These are phyloP conservation scores for Beauveria bassiana DNA, from an alignment of 2,329 filamentous ascomycete species.

Conservation along the genomic window DNA sequence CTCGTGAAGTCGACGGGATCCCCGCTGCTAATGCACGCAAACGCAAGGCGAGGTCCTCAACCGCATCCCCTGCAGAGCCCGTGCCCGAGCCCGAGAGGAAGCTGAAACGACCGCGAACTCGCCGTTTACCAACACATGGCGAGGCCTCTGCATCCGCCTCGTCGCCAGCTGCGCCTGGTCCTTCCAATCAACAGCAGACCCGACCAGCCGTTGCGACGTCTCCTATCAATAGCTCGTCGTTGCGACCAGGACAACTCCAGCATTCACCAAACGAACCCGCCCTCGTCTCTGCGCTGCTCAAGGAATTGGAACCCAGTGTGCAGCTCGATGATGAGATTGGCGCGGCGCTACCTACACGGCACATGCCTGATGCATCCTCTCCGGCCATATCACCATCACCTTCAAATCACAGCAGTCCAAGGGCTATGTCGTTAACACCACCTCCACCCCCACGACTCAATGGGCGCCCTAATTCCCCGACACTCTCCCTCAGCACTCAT, in stretches of 20 bases:
- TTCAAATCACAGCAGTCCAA: constrained; percentile 59
- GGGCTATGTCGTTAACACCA: constrained; percentile 60
- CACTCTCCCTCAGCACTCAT: constrained; percentile 58
- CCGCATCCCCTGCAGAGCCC: constrained; percentile 61
- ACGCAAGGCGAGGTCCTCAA: constrained; percentile 63
- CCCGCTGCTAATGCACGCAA: constrained; percentile 54
- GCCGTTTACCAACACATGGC: constrained; percentile 47
- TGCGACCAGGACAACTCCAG: background rate
- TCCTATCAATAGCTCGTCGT: background rate
- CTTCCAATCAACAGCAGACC: constrained; percentile 10
- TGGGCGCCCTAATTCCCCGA: constrained; percentile 55
- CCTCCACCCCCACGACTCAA: constrained; percentile 51
- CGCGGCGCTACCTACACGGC: constrained; percentile 21
- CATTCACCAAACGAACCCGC: constrained; percentile 51
- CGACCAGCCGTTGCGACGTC: constrained; percentile 11
- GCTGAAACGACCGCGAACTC: constrained; percentile 78
- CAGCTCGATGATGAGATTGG: constrained; percentile 48
- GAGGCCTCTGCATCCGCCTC: constrained; percentile 39
- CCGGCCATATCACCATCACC: constrained; percentile 58
- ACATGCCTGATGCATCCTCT: constrained; percentile 38
- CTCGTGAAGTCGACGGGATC: constrained; percentile 56
- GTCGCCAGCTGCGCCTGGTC: constrained; percentile 23
- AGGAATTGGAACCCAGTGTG: constrained; percentile 70
- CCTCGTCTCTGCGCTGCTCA: constrained; percentile 78
- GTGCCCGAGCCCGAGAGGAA: constrained; percentile 69